Evolutionary conservation across 139 green algal genomes (phyloP).

Genomic region (Tetradesmus lagerheimii): DNA sequence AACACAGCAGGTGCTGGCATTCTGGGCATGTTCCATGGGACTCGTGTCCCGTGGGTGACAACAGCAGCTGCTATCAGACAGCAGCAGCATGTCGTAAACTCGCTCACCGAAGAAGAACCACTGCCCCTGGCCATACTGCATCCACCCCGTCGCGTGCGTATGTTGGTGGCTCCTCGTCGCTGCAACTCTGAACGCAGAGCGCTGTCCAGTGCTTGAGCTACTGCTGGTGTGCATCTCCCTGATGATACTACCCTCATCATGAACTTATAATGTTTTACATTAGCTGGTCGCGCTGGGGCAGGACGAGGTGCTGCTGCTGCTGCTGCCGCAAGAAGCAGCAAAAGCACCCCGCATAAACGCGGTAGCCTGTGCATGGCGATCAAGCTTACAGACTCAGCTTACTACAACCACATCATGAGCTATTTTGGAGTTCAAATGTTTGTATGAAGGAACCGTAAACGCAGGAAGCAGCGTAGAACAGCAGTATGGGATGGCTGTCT

Average conservation of each 20-base stretch:
- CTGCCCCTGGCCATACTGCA: background rate
- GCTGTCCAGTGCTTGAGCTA: background rate
- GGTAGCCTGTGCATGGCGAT: background rate
- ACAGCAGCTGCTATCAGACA: background rate
- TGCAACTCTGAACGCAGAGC: background rate
- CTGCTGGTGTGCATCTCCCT: background rate
- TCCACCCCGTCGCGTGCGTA: background rate
- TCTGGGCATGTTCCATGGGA: too few species aligned
- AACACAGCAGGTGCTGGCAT: too few species aligned
- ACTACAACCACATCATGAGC: too few species aligned
- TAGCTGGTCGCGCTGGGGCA: background rate
- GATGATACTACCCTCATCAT: background rate
- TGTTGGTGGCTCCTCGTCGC: background rate
- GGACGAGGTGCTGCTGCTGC: background rate
- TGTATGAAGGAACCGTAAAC: too few species aligned
- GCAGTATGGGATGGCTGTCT: background rate
- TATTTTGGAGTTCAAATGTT: too few species aligned
- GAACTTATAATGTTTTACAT: background rate
- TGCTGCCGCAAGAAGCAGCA: background rate
- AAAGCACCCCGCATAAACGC: background rate
- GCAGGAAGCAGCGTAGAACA: background rate
- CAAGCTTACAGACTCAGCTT: background rate
- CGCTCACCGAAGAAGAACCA: background rate
- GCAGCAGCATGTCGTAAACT: background rate
- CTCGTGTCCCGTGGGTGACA: too few species aligned